A percentile compares a stretch with the other conserved stretches of the same genome.
phyloP scores from a whole-genome alignment of 2,329 filamentous ascomycete species.

The Chaetothyriales sp. region DNA sequence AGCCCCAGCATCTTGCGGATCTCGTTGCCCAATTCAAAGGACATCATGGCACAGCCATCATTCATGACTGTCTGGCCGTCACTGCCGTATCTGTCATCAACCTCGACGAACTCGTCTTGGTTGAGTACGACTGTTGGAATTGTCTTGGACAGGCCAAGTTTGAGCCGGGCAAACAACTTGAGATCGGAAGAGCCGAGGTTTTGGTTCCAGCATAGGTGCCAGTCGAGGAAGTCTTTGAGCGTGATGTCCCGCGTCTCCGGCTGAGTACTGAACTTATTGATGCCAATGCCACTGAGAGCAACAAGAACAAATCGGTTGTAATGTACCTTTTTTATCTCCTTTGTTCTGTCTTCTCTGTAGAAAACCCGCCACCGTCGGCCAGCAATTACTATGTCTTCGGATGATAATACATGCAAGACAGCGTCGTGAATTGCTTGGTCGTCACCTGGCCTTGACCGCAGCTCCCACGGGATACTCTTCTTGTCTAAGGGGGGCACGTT shows the following conservation, averaged over 20 bases:
- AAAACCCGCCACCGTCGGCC: conserved; percentile 32
- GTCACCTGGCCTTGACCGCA: conserved; percentile 1
- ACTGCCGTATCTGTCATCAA: conserved; percentile 17
- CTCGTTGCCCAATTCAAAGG: conserved; percentile 32
- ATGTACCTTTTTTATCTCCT: conserved; percentile 12
- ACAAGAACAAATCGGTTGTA: conserved; percentile 26
- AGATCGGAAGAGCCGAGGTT: conserved; percentile 27
- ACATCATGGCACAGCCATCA: conserved; percentile 41
- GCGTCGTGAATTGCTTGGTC: not conserved
- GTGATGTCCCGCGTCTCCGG: conserved; percentile 18
- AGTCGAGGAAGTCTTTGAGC: conserved; percentile 27
- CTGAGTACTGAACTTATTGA: not conserved
- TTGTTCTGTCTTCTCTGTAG: conserved; percentile 22
- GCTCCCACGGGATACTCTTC: conserved; percentile 11
- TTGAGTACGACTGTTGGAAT: conserved; percentile 24
- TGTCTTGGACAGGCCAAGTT: conserved; percentile 31
- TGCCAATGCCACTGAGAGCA: conserved; percentile 28
- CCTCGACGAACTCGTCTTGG: conserved; percentile 24
- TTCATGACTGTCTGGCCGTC: conserved; percentile 26
- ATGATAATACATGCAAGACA: not conserved
- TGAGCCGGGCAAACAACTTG: conserved; percentile 32
- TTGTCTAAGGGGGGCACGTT: not conserved
- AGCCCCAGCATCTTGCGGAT: conserved; percentile 31
- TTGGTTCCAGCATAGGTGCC: conserved; percentile 27
- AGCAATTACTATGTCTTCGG: conserved; percentile 17